Evolutionary conservation across 2,329 filamentous ascomycete genomes (phyloP).

Genomic region (Claviceps sp.): DNA sequence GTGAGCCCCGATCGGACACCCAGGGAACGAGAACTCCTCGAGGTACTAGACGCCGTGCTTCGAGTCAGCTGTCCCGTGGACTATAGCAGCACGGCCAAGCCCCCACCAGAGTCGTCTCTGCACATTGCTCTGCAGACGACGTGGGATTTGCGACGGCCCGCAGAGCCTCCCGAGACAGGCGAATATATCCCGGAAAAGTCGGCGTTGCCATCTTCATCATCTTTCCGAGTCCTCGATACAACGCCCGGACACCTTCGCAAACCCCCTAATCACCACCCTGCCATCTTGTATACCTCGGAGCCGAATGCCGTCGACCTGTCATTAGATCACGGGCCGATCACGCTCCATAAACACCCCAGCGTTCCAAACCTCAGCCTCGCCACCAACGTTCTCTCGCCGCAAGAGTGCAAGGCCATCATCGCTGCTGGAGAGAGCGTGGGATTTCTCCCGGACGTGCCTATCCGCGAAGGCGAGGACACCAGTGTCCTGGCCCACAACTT

Average conservation of each 20-base stretch:
- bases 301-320: slow-evolving; percentile 43
- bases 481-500: slow-evolving; percentile 61
- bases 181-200: slow-evolving; percentile 45
- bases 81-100: slow-evolving; percentile 30
- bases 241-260: slow-evolving; percentile 47
- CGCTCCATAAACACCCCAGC: slow-evolving; percentile 43
- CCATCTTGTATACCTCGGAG: slow-evolving; percentile 48
- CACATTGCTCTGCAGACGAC: slow-evolving; percentile 45
- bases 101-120: slow-evolving; percentile 17
- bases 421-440: slow-evolving; percentile 50
- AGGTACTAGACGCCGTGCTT: slow-evolving; percentile 50
- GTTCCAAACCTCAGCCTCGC: slow-evolving; percentile 50
- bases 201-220: slow-evolving; percentile 7
- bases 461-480: slow-evolving; percentile 50
- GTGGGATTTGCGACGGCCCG: slow-evolving; percentile 43
- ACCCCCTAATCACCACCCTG: slow-evolving; percentile 54
- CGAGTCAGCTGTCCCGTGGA: slow-evolving; percentile 45
- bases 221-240: slow-evolving; percentile 46
- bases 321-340: slow-evolving; percentile 29
- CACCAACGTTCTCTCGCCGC: slow-evolving; percentile 43
- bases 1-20: slow-evolving; percentile 22
- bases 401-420: slow-evolving; percentile 53
- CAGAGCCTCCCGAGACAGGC: slow-evolving; percentile 32
- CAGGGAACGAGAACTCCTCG: slow-evolving; percentile 41
- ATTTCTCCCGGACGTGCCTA: slow-evolving; percentile 54